Base-by-base conservation (phyloP, 2,329 filamentous ascomycete species). In the Diaporthe citri region DNA sequence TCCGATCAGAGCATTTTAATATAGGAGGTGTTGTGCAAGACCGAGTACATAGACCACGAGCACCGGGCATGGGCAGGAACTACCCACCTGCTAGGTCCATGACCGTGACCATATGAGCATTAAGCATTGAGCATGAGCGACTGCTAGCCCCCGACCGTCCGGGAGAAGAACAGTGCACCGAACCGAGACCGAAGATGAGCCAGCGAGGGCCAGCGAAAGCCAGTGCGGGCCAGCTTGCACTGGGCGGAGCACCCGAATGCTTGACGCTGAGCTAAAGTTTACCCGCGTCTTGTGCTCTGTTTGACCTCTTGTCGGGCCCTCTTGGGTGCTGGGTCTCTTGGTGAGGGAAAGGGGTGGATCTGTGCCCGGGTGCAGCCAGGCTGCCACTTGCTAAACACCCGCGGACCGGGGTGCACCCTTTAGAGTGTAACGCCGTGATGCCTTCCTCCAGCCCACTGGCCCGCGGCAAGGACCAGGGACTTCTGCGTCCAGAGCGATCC, bases 291-390 rank as follows among this genome's bases (percentile, higher is more conserved):
- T 51, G 62, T 67, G 43, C 46, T 36, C 31, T 39, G 43, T 67
- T 67, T 67, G 62, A 67, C 62, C 62, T 51, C 41, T 48, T 4
- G 31, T 66, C 10, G 41, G 41, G 41, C 25, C 20, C 43, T 60
- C 57, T 41, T 41, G 59, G 41, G n/a, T 4, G 12, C 43, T 12
- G 41, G 41, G 39, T 15, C 20, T 48, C 10, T 25, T 31, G 31
- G 43, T 15, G 22, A 39, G 62, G 22, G 46, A 67, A 66, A 51
- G 43, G 46, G 62, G 46, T 41, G 46, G 52, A 25, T 67, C 64
- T 52, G 64, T 67, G 64, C 64, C 62, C 62, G 52, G 62, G 43
- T 52, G 64, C 52, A 34, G 46, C 62, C 62, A 67, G 62, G 62
- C 43, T 67, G 62, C 62, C 43, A 36, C 13, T 52, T 64, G 59